These are phyloP conservation scores for Sclerotinia minor DNA, from an alignment of 2,329 filamentous ascomycete species.

Conservation along the genomic window DNA sequence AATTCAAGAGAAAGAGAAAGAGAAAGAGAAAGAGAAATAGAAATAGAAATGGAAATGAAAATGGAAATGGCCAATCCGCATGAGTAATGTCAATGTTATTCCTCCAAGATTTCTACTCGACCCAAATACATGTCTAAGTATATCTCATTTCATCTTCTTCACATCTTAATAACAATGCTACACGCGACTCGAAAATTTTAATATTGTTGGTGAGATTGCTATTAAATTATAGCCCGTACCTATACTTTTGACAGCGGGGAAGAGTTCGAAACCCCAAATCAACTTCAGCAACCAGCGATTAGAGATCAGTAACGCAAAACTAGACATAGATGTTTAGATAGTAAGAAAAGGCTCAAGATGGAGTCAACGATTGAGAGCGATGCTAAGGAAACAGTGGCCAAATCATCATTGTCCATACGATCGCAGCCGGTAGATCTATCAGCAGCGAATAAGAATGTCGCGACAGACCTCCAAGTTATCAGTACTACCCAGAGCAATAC, in stretches of 20 bases:
- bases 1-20: conserved; percentile 3
- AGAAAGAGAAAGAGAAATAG: too few species aligned
- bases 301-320: background rate
- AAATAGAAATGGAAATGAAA: background rate
- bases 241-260: background rate
- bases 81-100: background rate
- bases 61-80: background rate
- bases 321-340: background rate
- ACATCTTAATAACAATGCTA: background rate
- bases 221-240: background rate
- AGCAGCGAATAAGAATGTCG: conserved; percentile 7
- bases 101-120: background rate
- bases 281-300: too few species aligned
- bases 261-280: background rate
- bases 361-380: background rate
- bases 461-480: conserved; percentile 21
- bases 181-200: background rate
- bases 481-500: conserved; percentile 35
- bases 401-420: conserved; percentile 5
- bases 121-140: conserved; percentile 1
- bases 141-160: background rate
- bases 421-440: background rate
- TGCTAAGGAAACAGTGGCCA: background rate
- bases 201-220: conserved; percentile 1
- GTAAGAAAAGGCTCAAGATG: background rate